phyloP scores from a whole-genome alignment of 1,284 basidiomycete species.

The Puccinia horiana region DNA sequence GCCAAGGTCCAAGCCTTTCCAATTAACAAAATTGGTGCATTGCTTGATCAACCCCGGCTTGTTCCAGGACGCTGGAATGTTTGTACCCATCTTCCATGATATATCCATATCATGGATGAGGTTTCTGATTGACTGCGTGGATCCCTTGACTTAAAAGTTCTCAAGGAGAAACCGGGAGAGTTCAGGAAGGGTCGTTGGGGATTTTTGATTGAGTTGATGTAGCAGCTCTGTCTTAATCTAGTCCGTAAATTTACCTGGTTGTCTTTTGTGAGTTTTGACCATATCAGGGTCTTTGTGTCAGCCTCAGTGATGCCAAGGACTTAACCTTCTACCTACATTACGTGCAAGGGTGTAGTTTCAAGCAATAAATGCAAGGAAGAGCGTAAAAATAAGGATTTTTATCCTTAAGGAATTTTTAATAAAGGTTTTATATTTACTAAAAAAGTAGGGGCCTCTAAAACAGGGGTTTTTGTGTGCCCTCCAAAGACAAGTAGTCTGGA shows the following conservation, averaged over 20 bases:
- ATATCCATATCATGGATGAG: conserved; percentile 22
- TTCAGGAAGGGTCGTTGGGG: background rate
- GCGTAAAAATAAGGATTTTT: too few species aligned
- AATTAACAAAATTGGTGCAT: background rate
- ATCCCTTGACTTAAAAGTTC: background rate
- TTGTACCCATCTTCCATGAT: background rate
- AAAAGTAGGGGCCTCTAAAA: too few species aligned
- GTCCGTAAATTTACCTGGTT: background rate
- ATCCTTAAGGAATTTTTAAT: too few species aligned
- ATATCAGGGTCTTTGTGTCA: too few species aligned
- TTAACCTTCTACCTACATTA: too few species aligned
- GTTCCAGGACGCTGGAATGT: conserved; percentile 9
- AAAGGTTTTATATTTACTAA: too few species aligned
- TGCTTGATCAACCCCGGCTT: background rate
- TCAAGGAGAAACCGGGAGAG: background rate
- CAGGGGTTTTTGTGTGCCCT: too few species aligned
- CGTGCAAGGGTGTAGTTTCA: too few species aligned
- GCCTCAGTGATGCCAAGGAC: too few species aligned
- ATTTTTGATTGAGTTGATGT: background rate
- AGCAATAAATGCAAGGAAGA: too few species aligned
- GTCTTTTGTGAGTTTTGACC: background rate
- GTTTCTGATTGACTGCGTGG: background rate
- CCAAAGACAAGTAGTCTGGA: too few species aligned
- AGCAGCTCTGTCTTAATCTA: conserved; percentile 10
- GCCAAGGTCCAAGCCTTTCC: background rate